phyloP scores from a whole-genome alignment of 2,329 filamentous ascomycete genomes.

The Fusarium poae region DNA sequence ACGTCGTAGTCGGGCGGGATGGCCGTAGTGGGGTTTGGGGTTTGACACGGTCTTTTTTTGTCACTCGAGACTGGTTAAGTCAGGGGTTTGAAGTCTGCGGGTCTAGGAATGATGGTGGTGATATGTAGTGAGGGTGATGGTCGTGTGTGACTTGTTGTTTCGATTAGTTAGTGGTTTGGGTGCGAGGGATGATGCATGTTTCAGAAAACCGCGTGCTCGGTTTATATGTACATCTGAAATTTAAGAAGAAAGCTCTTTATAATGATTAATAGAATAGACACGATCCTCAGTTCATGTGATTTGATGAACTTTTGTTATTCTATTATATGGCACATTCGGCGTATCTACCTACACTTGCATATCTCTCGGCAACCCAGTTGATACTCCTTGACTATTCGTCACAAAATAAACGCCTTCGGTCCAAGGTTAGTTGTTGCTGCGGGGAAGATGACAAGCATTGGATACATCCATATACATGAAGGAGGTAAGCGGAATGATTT shows the following conservation, averaged over 20 bases:
- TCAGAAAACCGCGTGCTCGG: slow-evolving; percentile 33
- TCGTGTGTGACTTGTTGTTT: slow-evolving; percentile 11
- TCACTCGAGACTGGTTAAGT: slow-evolving; percentile 30
- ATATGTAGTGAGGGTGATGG: slow-evolving; percentile 13
- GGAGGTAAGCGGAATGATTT: slow-evolving; percentile 20
- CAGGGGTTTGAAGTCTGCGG: slow-evolving; percentile 38
- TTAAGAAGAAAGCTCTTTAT: neutral
- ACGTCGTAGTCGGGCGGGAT: slow-evolving; percentile 41
- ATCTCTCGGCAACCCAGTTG: neutral
- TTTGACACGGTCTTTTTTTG: slow-evolving; percentile 28
- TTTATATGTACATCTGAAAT: neutral
- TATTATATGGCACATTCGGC: neutral
- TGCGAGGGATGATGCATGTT: slow-evolving; percentile 37
- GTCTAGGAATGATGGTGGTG: slow-evolving; percentile 15
- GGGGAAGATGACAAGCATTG: slow-evolving; percentile 35
- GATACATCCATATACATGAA: slow-evolving; percentile 5
- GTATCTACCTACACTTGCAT: no score
- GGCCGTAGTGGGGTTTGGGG: slow-evolving; percentile 37
- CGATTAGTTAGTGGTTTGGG: slow-evolving; percentile 2
- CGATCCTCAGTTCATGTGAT: neutral
- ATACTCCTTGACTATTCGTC: neutral
- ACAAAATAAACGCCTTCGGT: slow-evolving; percentile 7
- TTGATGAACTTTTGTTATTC: neutral
- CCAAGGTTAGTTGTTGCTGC: slow-evolving; percentile 22
- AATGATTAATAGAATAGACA: neutral